phyloP scores from a whole-genome alignment of 2,329 filamentous ascomycete species.

The Aspergillus luchuensis region DNA sequence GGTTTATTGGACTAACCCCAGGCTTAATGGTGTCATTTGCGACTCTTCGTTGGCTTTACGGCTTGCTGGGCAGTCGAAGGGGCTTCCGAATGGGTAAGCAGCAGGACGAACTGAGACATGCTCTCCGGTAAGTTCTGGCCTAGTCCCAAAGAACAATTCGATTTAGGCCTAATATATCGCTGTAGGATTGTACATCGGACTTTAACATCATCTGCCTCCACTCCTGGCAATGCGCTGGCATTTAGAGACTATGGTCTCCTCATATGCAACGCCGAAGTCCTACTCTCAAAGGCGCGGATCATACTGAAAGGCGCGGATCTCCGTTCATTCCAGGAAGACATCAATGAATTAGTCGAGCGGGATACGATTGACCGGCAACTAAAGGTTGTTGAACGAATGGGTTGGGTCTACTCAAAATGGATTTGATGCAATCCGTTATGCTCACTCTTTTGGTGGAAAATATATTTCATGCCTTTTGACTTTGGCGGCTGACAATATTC shows the following conservation, averaged over 20 bases:
- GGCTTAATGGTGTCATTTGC: slow-evolving; percentile 84
- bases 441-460: too few relatives aligned
- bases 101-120: slow-evolving; percentile 71
- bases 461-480: too few relatives aligned
- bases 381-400: slow-evolving; percentile 76
- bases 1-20: slow-evolving; percentile 92
- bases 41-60: slow-evolving; percentile 70
- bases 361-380: slow-evolving; percentile 77
- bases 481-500: too few relatives aligned
- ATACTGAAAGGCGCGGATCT: slow-evolving; percentile 74
- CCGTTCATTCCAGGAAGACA: slow-evolving; percentile 84
- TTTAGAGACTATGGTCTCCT: slow-evolving; percentile 93
- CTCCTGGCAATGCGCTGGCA: slow-evolving; percentile 72
- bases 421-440: slow-evolving; percentile 35
- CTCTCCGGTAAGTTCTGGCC: slow-evolving; percentile 61
- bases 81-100: slow-evolving; percentile 67
- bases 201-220: slow-evolving; percentile 67
- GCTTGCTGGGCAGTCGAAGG: slow-evolving; percentile 68
- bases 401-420: slow-evolving; percentile 89
- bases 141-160: background rate
- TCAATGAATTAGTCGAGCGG: slow-evolving; percentile 78
- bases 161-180: slow-evolving; percentile 6
- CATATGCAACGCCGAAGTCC: slow-evolving; percentile 83
- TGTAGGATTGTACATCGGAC: slow-evolving; percentile 78
- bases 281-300: slow-evolving; percentile 68